phyloP scores from a whole-genome alignment of 805 yeast species.

The Candida sphagnicola region DNA sequence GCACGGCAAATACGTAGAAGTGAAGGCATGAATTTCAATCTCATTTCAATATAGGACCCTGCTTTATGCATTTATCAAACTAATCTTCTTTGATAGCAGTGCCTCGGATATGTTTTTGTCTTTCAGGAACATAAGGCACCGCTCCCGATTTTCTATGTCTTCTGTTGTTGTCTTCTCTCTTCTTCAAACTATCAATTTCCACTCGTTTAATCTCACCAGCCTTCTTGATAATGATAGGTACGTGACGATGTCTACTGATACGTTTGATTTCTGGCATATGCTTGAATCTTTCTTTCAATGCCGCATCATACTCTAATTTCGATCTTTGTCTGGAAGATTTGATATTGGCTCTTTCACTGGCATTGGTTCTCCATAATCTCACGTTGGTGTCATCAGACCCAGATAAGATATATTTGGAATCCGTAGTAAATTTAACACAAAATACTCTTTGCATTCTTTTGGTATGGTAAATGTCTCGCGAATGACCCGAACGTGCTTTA shows the following conservation, averaged over 20 bases:
- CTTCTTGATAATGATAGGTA: slow-evolving; percentile 82
- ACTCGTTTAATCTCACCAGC: slow-evolving; percentile 81
- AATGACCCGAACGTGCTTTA: slow-evolving; percentile 77
- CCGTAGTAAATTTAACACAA: slow-evolving; percentile 81
- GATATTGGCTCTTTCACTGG: slow-evolving; percentile 78
- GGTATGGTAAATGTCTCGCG: slow-evolving; percentile 93
- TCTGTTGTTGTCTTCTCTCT: slow-evolving; percentile 79
- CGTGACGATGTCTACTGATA: slow-evolving; percentile 87
- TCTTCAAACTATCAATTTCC: slow-evolving; percentile 70
- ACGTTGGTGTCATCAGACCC: slow-evolving; percentile 98
- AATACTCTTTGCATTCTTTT: slow-evolving; percentile 96
- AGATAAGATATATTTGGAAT: slow-evolving; percentile 76
- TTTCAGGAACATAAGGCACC: slow-evolving; percentile 61
- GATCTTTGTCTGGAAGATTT: slow-evolving; percentile 76
- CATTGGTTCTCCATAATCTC: slow-evolving; percentile 86
- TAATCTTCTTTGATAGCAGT: slow-evolving; percentile 56
- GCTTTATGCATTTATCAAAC: not conserved
- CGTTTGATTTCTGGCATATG: slow-evolving; percentile 95
- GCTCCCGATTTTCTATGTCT: slow-evolving; percentile 66
- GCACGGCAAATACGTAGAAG: too few species aligned
- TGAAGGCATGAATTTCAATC: too few species aligned
- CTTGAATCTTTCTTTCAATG: slow-evolving; percentile 86
- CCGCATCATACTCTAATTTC: slow-evolving; percentile 85
- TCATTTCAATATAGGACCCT: too few species aligned
- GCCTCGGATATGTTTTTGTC: slow-evolving; percentile 84